Conservation (phyloP, 306 rosid species). For the Vigna trinervia region DNA sequence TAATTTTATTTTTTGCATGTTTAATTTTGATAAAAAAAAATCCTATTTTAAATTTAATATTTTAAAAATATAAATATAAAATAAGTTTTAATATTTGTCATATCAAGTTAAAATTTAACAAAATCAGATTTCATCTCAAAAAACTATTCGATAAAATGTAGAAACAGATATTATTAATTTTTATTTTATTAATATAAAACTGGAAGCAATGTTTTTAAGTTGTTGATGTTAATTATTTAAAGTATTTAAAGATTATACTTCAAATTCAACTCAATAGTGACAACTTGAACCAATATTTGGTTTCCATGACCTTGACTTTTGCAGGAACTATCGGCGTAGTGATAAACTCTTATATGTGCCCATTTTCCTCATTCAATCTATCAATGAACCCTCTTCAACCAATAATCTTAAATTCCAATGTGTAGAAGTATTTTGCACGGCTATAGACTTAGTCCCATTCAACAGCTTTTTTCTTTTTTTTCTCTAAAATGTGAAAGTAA, state of each 20-base stretch:
- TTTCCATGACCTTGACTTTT: not conserved
- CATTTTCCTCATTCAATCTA: not conserved
- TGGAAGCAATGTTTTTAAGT: too few species aligned
- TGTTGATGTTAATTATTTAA: too few species aligned
- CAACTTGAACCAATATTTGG: not conserved
- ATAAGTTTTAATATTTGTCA: too few species aligned
- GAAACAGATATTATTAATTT: too few species aligned
- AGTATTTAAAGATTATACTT: not conserved
- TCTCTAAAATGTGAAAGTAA: not conserved
- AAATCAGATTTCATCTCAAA: too few species aligned
- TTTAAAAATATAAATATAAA: too few species aligned
- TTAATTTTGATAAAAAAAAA: too few species aligned
- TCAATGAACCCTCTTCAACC: not conserved
- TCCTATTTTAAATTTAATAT: too few species aligned
- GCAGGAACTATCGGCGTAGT: not conserved
- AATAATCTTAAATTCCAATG: not conserved
- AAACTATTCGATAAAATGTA: too few species aligned
- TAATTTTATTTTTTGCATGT: too few species aligned
- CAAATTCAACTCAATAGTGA: not conserved
- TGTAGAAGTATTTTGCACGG: conserved; percentile 6
- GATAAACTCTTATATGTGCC: not conserved
- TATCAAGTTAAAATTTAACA: too few species aligned
- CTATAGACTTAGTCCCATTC: not conserved
- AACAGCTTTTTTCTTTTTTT: not conserved
- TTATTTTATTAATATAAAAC: too few species aligned